Evolutionary conservation across 1,284 basidiomycete genomes (phyloP), one percentile per base, ranked within the genome.

Genomic region (Melampsora abietis-canadensis): DNA sequence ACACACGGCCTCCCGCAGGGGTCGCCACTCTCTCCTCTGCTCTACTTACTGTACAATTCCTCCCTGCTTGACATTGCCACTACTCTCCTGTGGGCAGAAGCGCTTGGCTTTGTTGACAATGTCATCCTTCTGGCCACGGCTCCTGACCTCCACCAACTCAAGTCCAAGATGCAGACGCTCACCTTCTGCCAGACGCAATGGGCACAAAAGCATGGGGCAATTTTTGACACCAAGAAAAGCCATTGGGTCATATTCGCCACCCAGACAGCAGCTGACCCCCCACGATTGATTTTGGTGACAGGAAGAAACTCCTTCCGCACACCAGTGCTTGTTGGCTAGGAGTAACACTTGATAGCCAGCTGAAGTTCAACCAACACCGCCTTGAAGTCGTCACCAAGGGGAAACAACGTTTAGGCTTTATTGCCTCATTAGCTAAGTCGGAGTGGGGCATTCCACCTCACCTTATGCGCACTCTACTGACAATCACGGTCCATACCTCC

Each of bases 351-450:
- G 60, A 63, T 30, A 44, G 12, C 21, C 61, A 70, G 14, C 60
- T 70, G 19, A 47, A 31, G 17, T 70, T 70, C 30, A 70, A 70
- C 27, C 48, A 14, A 21, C 67, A 60, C 2, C 30, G 30, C 19
- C 30, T 21, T 6, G 57, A 59, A 24, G 34, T 51, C n/a, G 6
- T 57, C 15, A 30, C 34, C 15, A 69, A 14, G 44, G 24, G 37
- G 5, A 37, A 19, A 19, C 54, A 69, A 46, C 27, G 37, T 24
- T n/a, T 54, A 21, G 21, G 31, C 15, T 51, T 51, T 24, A 19
- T 68, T 24, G 10, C 19, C 34, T 63, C 10, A 12, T 27, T 31
- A n/a, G 14, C 21, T 12, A n/a, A 27, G 6, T 31, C 61, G 6
- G 21, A 30, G 12, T 27, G 19, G 57, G 24, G 57, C 24, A 59